Percentiles rank a stretch among this genome's conserved stretches.
phyloP scores from a whole-genome alignment of 768 basidiomycete genomes.

The Kwoniella bestiolae region DNA sequence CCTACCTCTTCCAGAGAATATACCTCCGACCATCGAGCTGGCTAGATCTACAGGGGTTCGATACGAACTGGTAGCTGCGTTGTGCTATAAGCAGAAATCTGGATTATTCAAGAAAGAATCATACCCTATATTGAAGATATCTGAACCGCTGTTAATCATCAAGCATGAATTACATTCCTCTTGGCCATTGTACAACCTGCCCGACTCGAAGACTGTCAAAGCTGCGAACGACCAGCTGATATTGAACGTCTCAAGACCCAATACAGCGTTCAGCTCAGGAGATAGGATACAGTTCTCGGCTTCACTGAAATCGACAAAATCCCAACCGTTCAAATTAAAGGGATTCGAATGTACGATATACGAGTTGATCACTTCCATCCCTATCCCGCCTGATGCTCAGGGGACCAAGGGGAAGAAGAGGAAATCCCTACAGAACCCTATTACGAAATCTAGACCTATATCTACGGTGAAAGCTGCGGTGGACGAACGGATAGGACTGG shows the following conservation, averaged over 20 bases:
- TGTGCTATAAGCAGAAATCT: conserved; percentile 83
- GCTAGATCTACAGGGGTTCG: conserved; percentile 74
- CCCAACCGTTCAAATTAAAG: conserved; percentile 73
- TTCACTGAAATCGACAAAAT: conserved; percentile 71
- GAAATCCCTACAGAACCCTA: conserved; percentile 61
- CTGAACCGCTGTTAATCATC: conserved; percentile 77
- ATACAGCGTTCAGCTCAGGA: conserved; percentile 83
- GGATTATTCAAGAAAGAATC: conserved; percentile 82
- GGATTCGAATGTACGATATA: conserved; percentile 80
- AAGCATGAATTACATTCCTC: conserved; percentile 92
- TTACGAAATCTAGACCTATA: conserved; percentile 69
- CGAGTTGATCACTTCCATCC: conserved; percentile 77
- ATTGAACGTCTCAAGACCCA: conserved; percentile 73
- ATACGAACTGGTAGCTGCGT: conserved; percentile 86
- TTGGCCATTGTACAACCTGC: conserved; percentile 73
- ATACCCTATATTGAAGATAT: conserved; percentile 69
- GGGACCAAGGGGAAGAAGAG: conserved; percentile 51
- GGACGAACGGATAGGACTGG: conserved; percentile 72
- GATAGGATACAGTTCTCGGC: conserved; percentile 77
- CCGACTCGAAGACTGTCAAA: conserved; percentile 52
- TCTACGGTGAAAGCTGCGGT: conserved; percentile 60
- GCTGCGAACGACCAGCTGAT: conserved; percentile 70
- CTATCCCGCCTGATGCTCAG: conserved; percentile 61
- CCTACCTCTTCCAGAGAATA: conserved; percentile 88
- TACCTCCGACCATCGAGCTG: conserved; percentile 81